A percentile compares a stretch with the other conserved stretches of the same genome.
Conservation (phyloP, 2,329 filamentous ascomycete genomes). For the Hypoxylon sp. region DNA sequence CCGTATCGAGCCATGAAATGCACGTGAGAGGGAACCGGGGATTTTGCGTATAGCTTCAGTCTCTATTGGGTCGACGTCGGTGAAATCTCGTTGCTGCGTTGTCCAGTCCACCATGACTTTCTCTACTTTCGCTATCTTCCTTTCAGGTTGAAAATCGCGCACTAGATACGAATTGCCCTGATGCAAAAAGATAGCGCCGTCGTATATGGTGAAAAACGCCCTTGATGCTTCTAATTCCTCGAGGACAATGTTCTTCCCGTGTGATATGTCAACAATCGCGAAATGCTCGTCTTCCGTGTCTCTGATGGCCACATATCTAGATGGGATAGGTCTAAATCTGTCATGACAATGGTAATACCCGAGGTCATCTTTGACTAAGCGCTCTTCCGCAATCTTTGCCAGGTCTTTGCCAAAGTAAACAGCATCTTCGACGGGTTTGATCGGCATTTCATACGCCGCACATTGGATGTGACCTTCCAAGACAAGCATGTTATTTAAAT, state of each 20-base stretch:
- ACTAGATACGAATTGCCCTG: constrained; percentile 95
- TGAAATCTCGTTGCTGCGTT: constrained; percentile 92
- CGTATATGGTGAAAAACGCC: constrained; percentile 96
- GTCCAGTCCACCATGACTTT: constrained; percentile 95
- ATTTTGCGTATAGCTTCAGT: constrained; percentile 89
- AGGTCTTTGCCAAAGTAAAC: constrained; percentile 85
- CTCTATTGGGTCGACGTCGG: constrained; percentile 92
- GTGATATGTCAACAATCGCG: constrained; percentile 89
- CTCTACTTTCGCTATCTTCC: constrained; percentile 87
- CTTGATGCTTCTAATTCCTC: constrained; percentile 97
- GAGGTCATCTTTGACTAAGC: constrained; percentile 79
- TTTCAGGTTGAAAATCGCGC: constrained; percentile 86
- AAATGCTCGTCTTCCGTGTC: constrained; percentile 93
- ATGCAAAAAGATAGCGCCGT: constrained; percentile 96
- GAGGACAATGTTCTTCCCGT: constrained; percentile 85
- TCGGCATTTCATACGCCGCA: constrained; percentile 94
- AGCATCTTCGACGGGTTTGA: constrained; percentile 81
- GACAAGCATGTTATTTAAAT: constrained; percentile 91
- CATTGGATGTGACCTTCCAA: constrained; percentile 96
- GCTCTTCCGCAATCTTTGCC: constrained; percentile 77
- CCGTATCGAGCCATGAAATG: constrained; percentile 88
- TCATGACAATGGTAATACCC: constrained; percentile 94
- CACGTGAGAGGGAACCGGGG: constrained; percentile 71
- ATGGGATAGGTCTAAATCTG: constrained; percentile 87
- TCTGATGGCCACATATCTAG: constrained; percentile 86